A percentile compares a stretch with the other conserved stretches of the same genome.
These are phyloP conservation scores for Citrus hindsii DNA, from an alignment of 345 rosid species.

Conservation along the genomic window DNA sequence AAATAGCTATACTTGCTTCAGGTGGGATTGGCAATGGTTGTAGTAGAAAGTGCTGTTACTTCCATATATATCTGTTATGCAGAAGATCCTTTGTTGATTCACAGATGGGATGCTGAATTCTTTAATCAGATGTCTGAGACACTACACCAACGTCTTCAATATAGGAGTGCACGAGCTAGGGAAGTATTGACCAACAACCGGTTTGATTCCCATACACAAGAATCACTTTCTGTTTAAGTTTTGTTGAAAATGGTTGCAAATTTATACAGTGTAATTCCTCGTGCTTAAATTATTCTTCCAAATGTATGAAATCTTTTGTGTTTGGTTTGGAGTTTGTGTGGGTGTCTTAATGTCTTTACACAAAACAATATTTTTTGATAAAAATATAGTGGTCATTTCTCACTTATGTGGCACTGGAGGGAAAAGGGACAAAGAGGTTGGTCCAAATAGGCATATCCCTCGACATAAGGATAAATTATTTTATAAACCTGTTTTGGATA, in stretches of 20 bases:
- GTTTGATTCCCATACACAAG: conserved; percentile 30
- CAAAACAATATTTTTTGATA: not conserved
- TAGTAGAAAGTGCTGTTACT: conserved; percentile 91
- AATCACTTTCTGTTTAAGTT: conserved; percentile 24
- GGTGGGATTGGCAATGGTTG: conserved; percentile 94
- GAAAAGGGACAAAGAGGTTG: not conserved
- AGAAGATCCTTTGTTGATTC: conserved; percentile 78
- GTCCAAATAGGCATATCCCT: not conserved
- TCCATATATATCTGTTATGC: conserved; percentile 90
- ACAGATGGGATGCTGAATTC: conserved; percentile 75
- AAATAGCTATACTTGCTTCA: conserved; percentile 17
- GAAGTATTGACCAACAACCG: conserved; percentile 47
- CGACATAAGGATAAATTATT: not conserved
- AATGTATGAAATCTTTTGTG: conserved; percentile 8
- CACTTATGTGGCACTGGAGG: not conserved
- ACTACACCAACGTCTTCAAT: conserved; percentile 81
- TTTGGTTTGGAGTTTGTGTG: not conserved
- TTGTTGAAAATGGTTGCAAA: not conserved
- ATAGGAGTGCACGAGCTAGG: conserved; percentile 68
- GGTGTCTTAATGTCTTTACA: not conserved
- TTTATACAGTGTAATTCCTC: not conserved
- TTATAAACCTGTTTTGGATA: too few relatives aligned
- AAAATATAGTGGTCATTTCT: not conserved
- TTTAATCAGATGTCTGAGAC: conserved; percentile 69
- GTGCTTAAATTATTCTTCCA: conserved; percentile 9